phyloP scores from a whole-genome alignment of 1,139 yeast species.

The Taiozyma sp. region DNA sequence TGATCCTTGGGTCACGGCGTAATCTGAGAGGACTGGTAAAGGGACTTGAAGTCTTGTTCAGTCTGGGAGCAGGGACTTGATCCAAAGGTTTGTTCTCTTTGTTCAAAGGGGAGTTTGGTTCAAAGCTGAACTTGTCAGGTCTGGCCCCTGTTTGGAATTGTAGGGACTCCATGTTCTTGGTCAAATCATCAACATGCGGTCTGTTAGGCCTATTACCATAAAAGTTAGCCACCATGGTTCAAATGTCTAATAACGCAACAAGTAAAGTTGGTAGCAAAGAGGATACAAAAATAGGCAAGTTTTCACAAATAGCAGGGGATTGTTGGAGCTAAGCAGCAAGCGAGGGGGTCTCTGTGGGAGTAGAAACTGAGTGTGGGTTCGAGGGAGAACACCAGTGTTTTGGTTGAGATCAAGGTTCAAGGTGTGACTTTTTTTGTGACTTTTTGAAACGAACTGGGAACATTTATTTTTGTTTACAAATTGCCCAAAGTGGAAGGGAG shows the following conservation, averaged over 20 bases:
- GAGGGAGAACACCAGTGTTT: not conserved
- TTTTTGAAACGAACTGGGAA: not conserved
- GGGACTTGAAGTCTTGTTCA: constrained; percentile 10
- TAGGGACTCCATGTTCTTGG: constrained; percentile 22
- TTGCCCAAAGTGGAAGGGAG: not conserved
- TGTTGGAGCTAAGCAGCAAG: not conserved
- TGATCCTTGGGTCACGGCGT: constrained; percentile 5
- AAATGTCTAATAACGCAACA: not conserved
- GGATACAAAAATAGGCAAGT: not conserved
- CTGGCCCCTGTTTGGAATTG: constrained; percentile 12
- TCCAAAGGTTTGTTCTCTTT: constrained; percentile 32
- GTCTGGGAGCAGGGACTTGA: constrained; percentile 22
- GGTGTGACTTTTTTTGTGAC: not conserved
- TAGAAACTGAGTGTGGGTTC: not conserved
- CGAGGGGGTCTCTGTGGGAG: not conserved
- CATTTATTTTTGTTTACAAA: not conserved
- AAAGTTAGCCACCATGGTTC: constrained; percentile 21
- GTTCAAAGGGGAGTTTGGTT: constrained; percentile 24
- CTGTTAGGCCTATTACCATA: constrained; percentile 18
- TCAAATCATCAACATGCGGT: constrained; percentile 19
- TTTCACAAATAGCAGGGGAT: not conserved
- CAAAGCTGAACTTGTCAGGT: constrained; percentile 22
- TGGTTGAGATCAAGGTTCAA: not conserved
- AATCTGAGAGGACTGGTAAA: constrained; percentile 10
- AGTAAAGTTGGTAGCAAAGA: not conserved